Base-by-base conservation (phyloP, 2,329 filamentous ascomycete species). In the Colletotrichum sidae region DNA sequence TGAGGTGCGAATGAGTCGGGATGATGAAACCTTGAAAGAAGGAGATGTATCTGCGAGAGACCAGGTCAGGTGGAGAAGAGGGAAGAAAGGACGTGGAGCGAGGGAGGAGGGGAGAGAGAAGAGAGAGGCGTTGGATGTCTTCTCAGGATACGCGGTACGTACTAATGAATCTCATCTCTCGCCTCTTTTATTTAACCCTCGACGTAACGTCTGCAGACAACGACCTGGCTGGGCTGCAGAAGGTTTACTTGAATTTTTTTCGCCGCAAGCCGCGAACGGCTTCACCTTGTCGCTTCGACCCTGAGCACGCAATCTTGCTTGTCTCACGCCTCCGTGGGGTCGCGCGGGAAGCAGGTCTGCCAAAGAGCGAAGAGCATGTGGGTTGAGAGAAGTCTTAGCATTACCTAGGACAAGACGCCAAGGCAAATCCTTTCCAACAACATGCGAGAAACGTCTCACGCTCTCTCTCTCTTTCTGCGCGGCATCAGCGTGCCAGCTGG, bases 391-490 rank as follows among this genome's bases (percentile, higher is more conserved):
- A 53, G 47, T 62, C 63, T 66, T 57, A 62, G 58, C 46, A 66
- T 62, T 57, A 66, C 63, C 59, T 66, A 66, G 41, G 63, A 63
- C 63, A 66, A 66, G 63, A 66, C 52, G n/a, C 63, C 49, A 57
- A 53, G 37, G 63, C 50, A 41, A 56, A 57, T 57, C 42, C 59
- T 59, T 25, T 53, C 53, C 42, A 38, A 33, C 42, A 47, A 42
- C 25, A 25, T n/a, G n/a, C n/a, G n/a, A n/a, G n/a, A n/a, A n/a
- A n/a, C n/a, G n/a, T n/a, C n/a, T n/a, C n/a, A n/a, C n/a, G n/a
- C n/a, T n/a, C n/a, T n/a, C n/a, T n/a, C n/a, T n/a, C n/a, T 25
- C 38, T 41, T 41, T 12, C 38, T 12, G 1, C 9, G 45, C 33
- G 35, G 8, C 38, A 52, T 52, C 13, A 25, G 50, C 33, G 39